Evolutionary conservation across 768 basidiomycete species (phyloP).

Genomic region (Auricularia cornea): DNA sequence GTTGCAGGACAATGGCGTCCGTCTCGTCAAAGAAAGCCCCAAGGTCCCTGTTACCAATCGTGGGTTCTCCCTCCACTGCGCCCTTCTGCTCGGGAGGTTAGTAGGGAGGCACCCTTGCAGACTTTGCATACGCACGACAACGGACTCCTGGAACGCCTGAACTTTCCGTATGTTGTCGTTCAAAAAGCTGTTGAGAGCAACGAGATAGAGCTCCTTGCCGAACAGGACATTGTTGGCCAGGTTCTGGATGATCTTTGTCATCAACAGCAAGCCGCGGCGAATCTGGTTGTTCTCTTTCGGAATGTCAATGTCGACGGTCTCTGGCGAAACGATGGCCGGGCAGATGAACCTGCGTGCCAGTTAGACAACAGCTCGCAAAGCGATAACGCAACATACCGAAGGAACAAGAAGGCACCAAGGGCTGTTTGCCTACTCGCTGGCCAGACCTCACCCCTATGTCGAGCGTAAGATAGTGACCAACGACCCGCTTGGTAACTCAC

Average conservation of each 20-base stretch:
- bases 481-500: not conserved
- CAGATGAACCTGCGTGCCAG: constrained; percentile 77
- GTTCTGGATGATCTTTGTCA: constrained; percentile 90
- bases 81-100: not conserved
- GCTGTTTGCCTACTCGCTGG: constrained; percentile 75
- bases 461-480: not conserved
- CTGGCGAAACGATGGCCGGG: constrained; percentile 82
- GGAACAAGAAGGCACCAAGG: constrained; percentile 84
- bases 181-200: constrained; percentile 66
- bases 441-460: constrained; percentile 54
- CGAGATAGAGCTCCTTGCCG: constrained; percentile 77
- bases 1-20: constrained; percentile 72
- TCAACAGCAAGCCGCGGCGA: constrained; percentile 72
- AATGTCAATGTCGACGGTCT: constrained; percentile 73
- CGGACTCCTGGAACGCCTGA: constrained; percentile 6
- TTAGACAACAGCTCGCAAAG: not conserved
- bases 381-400: constrained; percentile 43
- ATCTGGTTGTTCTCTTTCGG: constrained; percentile 53
- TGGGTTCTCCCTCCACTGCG: constrained; percentile 32
- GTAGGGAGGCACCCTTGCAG: too few relatives aligned
- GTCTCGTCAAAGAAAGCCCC: constrained; percentile 76
- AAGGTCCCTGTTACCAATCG: constrained; percentile 41
- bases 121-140: constrained; percentile 45
- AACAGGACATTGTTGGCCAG: constrained; percentile 92
- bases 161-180: constrained; percentile 33